Evolutionary conservation across 2,329 filamentous ascomycete species (phyloP).

Genomic region (Gliomastix tumulicola): DNA sequence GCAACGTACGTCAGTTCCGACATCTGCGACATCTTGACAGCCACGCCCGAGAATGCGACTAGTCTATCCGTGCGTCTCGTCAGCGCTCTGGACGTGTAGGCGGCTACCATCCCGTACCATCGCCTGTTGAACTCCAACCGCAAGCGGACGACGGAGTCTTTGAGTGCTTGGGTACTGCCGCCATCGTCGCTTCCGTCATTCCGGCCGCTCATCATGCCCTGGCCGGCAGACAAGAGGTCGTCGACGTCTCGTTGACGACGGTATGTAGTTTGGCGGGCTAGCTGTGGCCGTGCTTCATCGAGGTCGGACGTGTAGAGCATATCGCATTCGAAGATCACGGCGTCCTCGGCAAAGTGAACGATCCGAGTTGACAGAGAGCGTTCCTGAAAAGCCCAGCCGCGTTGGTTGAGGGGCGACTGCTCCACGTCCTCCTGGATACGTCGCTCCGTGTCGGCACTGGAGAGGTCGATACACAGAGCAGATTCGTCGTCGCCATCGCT

Average conservation of each 20-base stretch:
- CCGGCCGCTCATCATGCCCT: background rate
- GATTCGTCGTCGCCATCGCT: no score
- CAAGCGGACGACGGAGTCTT: background rate
- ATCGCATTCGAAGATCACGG: conserved; percentile 7
- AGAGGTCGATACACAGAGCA: background rate
- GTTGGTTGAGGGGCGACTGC: conserved; percentile 3
- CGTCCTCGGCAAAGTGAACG: conserved; percentile 7
- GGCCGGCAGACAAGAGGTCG: background rate
- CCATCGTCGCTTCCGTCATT: background rate
- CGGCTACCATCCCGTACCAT: background rate
- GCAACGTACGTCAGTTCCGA: background rate
- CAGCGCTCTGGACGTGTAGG: background rate
- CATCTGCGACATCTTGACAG: no score
- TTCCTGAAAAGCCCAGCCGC: conserved; percentile 8
- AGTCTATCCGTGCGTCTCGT: background rate
- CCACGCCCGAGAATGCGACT: background rate
- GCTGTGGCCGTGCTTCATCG: background rate
- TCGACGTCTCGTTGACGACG: background rate
- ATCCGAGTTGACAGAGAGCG: conserved; percentile 5
- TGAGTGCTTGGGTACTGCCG: background rate
- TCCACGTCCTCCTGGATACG: background rate
- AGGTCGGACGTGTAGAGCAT: background rate
- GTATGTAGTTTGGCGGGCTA: background rate
- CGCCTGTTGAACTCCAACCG: background rate
- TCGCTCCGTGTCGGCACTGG: background rate